Evolutionary conservation across 1,284 basidiomycete species (phyloP), one percentile per base, ranked within the genome.

Genomic region (Cryptococcus sp.): DNA sequence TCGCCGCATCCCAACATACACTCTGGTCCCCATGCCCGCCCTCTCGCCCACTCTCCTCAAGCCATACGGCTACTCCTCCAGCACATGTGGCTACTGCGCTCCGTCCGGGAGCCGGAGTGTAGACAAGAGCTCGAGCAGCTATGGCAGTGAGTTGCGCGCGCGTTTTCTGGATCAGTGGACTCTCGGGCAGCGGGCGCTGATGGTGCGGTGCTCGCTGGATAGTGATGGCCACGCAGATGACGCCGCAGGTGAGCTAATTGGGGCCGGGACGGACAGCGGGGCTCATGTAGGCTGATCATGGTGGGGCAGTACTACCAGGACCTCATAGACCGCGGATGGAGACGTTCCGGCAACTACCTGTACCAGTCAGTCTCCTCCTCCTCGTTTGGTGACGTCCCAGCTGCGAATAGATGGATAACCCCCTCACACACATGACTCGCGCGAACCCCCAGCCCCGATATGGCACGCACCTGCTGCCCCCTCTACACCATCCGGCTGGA

Each of bases 401-500:
- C 18, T 46, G 15, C 15, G 18, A 13, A 35, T 36, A 8, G 15
- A 39, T 11, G 36, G 15, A 7, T 15, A 18, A n/a, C 23, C 20
- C 37, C 45, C 20, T 16, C 7, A 9, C 28, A 13, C 23, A n/a
- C 28, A 2, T 16, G 15, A 42, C 23, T 12, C 21, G 28, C 28
- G 13, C 9, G 16, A 8, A 11, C 5, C 68, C 90, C 88, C 74
- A 91, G 90, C 64, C 91, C 92, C 2, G 85, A 94, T 72, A 81
- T 93, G 77, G 82, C 79, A 61, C 76, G 79, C 8, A 88, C 91
- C 4, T 97, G 94, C 72, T 97, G 94, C 72, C 90, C 92, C 0
- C 89, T 91, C 62, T 95, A 94, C 71, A 91, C 92, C 0, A 96
- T 96, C 73, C 87, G 84, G 84, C 80, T 95, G n/a, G 87, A 91